These are phyloP conservation scores for Candida qinlingensis DNA, from an alignment of 805 yeast genomes.

Conservation along the genomic window DNA sequence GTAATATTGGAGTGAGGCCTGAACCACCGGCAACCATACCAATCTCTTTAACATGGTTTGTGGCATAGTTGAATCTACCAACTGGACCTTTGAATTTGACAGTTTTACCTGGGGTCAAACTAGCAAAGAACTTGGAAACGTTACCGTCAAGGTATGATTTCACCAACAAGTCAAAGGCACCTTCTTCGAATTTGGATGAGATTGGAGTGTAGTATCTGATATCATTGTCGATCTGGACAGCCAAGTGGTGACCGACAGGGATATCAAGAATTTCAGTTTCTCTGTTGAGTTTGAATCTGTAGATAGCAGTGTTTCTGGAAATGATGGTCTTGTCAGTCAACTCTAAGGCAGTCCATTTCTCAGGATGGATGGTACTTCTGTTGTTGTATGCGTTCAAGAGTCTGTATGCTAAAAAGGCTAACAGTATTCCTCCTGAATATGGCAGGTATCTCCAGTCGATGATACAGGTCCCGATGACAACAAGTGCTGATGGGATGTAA, in stretches of 20 bases:
- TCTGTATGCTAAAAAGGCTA: slow-evolving; percentile 34
- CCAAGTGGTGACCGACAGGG: slow-evolving; percentile 74
- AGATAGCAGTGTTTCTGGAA: slow-evolving; percentile 65
- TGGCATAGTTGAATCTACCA: slow-evolving; percentile 59
- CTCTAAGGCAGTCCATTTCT: slow-evolving; percentile 61
- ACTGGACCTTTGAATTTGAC: slow-evolving; percentile 77
- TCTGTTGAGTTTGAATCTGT: slow-evolving; percentile 60
- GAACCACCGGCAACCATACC: slow-evolving; percentile 81
- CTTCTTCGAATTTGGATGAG: slow-evolving; percentile 61
- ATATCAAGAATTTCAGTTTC: slow-evolving; percentile 57
- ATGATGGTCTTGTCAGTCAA: slow-evolving; percentile 69
- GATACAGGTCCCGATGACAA: slow-evolving; percentile 55
- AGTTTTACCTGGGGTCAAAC: slow-evolving; percentile 55
- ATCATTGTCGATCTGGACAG: slow-evolving; percentile 41
- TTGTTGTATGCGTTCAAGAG: slow-evolving; percentile 31
- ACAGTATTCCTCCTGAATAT: slow-evolving; percentile 32
- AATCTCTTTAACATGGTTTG: slow-evolving; percentile 56
- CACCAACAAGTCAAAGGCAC: slow-evolving; percentile 71
- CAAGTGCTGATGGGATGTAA: slow-evolving; percentile 60
- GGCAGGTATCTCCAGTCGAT: slow-evolving; percentile 48
- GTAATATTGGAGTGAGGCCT: slow-evolving; percentile 87
- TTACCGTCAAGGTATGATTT: slow-evolving; percentile 70
- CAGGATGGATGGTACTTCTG: slow-evolving; percentile 40
- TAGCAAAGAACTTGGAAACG: slow-evolving; percentile 64
- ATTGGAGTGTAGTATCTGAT: slow-evolving; percentile 74